Conservation (phyloP, 768 basidiomycete genomes). For the Trametes villosa region DNA sequence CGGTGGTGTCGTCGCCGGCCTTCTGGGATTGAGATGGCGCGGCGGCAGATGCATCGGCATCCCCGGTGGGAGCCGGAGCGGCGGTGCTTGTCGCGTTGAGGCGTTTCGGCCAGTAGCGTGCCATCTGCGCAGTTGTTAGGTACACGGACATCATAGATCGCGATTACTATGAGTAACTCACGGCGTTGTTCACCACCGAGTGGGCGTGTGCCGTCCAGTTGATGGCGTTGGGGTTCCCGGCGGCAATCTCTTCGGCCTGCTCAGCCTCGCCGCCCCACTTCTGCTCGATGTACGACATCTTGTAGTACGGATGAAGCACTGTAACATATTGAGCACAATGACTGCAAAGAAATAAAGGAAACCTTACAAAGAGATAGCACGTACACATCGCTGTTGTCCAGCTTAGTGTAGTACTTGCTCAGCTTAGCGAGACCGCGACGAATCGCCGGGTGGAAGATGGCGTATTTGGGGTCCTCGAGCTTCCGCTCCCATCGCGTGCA, state of each 20-base stretch:
- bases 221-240: not conserved
- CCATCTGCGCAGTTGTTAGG: not conserved
- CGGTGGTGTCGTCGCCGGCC: not conserved
- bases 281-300: not conserved
- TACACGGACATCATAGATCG: not conserved
- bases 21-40: too few relatives aligned
- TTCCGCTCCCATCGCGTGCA: constrained; percentile 36
- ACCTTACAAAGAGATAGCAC: not conserved
- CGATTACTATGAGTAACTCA: not conserved
- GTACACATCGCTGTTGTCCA: not conserved
- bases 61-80: too few relatives aligned
- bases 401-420: not conserved
- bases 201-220: constrained; percentile 1
- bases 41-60: not conserved
- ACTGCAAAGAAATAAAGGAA: not conserved
- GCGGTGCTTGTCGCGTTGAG: not conserved
- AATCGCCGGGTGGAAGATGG: constrained; percentile 18
- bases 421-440: not conserved
- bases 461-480: constrained; percentile 4
- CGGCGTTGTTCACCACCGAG: not conserved
- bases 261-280: constrained; percentile 3
- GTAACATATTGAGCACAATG: too few relatives aligned
- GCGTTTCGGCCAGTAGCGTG: not conserved
- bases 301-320: constrained; percentile 34
- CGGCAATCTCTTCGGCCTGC: not conserved